Conservation (phyloP, 2,329 filamentous ascomycete species). For the Bipolaris victoriae region DNA sequence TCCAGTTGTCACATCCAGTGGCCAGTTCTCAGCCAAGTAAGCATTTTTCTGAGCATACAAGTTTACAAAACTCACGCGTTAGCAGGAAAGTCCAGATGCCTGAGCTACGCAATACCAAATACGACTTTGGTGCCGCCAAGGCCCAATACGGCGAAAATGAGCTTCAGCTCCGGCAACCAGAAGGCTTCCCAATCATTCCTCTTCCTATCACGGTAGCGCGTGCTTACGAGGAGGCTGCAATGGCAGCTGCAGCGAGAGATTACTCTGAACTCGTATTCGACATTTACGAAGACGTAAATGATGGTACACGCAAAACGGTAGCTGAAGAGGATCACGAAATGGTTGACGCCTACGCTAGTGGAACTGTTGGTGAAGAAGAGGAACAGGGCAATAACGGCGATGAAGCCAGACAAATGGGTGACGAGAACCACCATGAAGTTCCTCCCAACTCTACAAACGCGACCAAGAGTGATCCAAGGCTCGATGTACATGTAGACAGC, state of each 20-base stretch:
- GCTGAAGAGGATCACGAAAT: not conserved
- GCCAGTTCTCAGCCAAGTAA: not conserved
- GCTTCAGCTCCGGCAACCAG: conserved; percentile 8
- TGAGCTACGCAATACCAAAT: not conserved
- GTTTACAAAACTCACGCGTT: not conserved
- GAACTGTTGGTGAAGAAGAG: not conserved
- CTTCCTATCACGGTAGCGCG: conserved; percentile 6
- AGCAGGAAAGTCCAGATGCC: conserved; percentile 5
- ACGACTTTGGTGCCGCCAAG: conserved; percentile 3
- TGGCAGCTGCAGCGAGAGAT: not conserved
- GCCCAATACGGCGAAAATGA: conserved; percentile 2
- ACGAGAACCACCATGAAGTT: not conserved
- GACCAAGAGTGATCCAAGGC: not conserved
- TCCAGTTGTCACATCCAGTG: not conserved
- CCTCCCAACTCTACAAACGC: not conserved
- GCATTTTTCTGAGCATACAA: not conserved
- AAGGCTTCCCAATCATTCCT: conserved; percentile 12
- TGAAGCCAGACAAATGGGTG: not conserved
- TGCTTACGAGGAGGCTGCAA: conserved; percentile 8
- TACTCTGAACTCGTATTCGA: conserved; percentile 1
- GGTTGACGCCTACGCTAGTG: not conserved
- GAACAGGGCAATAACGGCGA: not conserved
- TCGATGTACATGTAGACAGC: conserved; percentile 3
- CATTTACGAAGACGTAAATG: conserved; percentile 4
- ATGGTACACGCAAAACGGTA: not conserved